phyloP scores from a whole-genome alignment of 108 stramenopile species.

The Bacterosira constricta region DNA sequence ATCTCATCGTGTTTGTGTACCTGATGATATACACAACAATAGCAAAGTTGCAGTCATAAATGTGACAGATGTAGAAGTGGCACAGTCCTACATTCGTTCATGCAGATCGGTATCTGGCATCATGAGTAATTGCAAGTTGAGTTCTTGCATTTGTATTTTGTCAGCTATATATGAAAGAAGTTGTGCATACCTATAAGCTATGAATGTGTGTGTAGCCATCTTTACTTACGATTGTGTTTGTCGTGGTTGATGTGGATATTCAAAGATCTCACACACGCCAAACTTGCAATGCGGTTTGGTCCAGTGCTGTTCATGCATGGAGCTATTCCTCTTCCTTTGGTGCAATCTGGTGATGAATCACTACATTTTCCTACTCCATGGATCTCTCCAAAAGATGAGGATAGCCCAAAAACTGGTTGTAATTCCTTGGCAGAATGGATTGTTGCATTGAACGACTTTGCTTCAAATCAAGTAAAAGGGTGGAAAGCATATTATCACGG shows the following conservation, averaged over 20 bases:
- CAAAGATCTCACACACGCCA: constrained; percentile 54
- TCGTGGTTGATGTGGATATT: not conserved
- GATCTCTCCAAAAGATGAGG: constrained; percentile 30
- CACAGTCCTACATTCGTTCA: constrained; percentile 66
- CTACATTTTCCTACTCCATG: constrained; percentile 75
- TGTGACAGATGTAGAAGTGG: constrained; percentile 70
- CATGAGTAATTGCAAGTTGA: constrained; percentile 59
- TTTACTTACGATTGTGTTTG: no score
- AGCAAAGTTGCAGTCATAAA: not conserved
- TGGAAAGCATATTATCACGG: constrained; percentile 67
- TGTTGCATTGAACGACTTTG: constrained; percentile 63
- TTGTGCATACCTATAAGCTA: no score
- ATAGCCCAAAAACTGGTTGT: constrained; percentile 12
- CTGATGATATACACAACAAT: not conserved
- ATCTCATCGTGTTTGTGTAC: not conserved
- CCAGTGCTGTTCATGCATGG: constrained; percentile 76
- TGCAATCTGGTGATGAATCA: constrained; percentile 28
- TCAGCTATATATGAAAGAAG: no score
- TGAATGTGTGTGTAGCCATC: no score
- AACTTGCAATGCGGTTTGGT: constrained; percentile 59
- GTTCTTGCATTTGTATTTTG: no score
- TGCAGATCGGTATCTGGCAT: constrained; percentile 70
- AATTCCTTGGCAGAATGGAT: constrained; percentile 61
- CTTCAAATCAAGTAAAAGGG: constrained; percentile 42
- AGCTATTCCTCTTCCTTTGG: constrained; percentile 61